Evolutionary conservation across 106 monocot species (phyloP).

Genomic region (Dactylorhiza incarnata): DNA sequence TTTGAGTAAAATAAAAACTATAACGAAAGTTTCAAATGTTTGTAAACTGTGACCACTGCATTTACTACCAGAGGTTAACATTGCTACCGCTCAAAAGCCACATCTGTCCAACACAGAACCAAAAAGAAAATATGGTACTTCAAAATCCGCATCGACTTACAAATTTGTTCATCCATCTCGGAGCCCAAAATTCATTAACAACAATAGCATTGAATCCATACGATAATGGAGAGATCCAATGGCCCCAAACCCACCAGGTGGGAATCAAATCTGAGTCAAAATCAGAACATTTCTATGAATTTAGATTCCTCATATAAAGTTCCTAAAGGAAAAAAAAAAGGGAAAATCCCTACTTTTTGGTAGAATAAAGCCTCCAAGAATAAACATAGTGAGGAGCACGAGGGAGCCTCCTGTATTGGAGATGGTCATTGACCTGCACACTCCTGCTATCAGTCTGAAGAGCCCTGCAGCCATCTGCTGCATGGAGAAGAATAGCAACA

Average conservation of each 20-base stretch:
- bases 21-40: no score
- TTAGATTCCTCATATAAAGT: no score
- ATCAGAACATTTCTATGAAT: no score
- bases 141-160: conserved; percentile 8
- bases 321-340: no score
- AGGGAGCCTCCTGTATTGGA: conserved; percentile 54
- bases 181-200: conserved; percentile 54
- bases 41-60: no score
- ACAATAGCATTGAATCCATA: conserved; percentile 52
- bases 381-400: conserved; percentile 38
- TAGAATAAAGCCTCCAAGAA: conserved; percentile 67
- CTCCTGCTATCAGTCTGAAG: conserved; percentile 42
- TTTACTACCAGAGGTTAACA: no score
- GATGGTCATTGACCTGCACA: conserved; percentile 53
- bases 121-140: no score
- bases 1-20: no score
- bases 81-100: no score
- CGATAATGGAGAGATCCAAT: conserved; percentile 56
- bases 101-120: no score
- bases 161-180: conserved; percentile 47
- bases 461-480: conserved; percentile 76
- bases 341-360: conserved; percentile 29
- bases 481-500: conserved; percentile 41
- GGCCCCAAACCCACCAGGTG: conserved; percentile 74
- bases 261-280: conserved; percentile 28